phyloP scores from a whole-genome alignment of 2,329 filamentous ascomycete genomes.

The Chaetoscypha palmicola region DNA sequence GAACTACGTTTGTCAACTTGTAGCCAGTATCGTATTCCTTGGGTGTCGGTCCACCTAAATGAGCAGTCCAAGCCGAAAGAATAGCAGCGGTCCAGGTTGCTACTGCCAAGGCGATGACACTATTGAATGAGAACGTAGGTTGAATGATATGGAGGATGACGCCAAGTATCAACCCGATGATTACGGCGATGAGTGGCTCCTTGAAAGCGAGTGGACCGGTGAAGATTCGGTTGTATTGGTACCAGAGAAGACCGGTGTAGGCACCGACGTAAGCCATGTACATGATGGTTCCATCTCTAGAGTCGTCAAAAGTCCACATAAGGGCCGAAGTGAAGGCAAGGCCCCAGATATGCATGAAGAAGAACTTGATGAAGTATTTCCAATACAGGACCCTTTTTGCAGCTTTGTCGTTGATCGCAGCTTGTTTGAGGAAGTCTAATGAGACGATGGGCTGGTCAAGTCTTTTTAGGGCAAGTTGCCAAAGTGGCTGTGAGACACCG shows the following conservation, averaged over 20 bases:
- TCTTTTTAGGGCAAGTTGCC: constrained; percentile 36
- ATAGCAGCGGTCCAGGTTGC: constrained; percentile 47
- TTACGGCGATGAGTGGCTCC: constrained; percentile 38
- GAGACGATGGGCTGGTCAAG: constrained; percentile 38
- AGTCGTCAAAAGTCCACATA: constrained; percentile 43
- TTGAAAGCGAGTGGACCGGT: constrained; percentile 42
- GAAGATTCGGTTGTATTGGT: constrained; percentile 45
- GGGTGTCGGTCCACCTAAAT: constrained; percentile 39
- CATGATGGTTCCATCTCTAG: constrained; percentile 9
- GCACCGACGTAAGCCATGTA: constrained; percentile 17
- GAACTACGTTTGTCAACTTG: constrained; percentile 6
- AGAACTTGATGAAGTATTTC: constrained; percentile 40
- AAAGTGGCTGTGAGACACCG: constrained; percentile 37
- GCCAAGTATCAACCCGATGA: constrained; percentile 40
- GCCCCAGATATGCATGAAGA: constrained; percentile 45
- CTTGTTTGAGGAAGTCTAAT: constrained; percentile 30
- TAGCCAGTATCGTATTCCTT: constrained; percentile 18
- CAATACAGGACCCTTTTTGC: constrained; percentile 40
- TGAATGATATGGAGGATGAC: constrained; percentile 35
- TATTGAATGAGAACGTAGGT: constrained; percentile 36
- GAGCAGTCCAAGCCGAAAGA: constrained; percentile 42
- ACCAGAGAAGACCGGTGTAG: constrained; percentile 37
- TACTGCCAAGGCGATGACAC: constrained; percentile 40
- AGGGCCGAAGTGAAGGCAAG: constrained; percentile 41
- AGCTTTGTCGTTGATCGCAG: constrained; percentile 8